phyloP scores from a whole-genome alignment of 1,139 yeast species.

The Lodderomyces orthopsilosis region DNA sequence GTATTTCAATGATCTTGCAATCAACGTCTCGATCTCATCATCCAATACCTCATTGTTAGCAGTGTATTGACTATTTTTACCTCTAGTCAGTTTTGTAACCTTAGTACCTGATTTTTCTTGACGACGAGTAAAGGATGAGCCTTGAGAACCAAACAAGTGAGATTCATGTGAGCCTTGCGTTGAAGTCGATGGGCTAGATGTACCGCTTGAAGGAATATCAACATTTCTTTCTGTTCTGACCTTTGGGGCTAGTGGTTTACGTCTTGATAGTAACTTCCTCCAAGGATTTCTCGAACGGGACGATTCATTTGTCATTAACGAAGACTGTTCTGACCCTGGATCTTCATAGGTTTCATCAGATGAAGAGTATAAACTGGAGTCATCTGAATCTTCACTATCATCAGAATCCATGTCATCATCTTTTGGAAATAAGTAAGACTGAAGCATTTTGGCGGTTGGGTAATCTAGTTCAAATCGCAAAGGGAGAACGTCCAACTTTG shows the following conservation, averaged over 20 bases:
- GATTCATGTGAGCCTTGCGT: not conserved
- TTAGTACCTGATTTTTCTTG: not conserved
- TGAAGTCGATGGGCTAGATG: not conserved
- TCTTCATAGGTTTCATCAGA: slow-evolving; percentile 1
- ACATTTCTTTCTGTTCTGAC: not conserved
- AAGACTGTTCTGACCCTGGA: slow-evolving; percentile 2
- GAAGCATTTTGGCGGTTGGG: slow-evolving; percentile 57
- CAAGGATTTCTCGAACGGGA: slow-evolving; percentile 4
- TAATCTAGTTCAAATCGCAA: slow-evolving; percentile 72
- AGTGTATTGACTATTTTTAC: not conserved
- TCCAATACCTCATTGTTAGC: slow-evolving; percentile 2
- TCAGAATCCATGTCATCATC: slow-evolving; percentile 18
- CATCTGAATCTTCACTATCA: slow-evolving; percentile 7
- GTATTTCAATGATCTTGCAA: slow-evolving; percentile 58
- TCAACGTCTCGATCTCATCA: slow-evolving; percentile 21
- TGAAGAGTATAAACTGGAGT: not conserved
- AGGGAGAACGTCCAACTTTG: slow-evolving; percentile 60
- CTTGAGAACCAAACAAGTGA: not conserved
- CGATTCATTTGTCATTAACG: slow-evolving; percentile 2
- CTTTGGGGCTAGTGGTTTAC: not conserved
- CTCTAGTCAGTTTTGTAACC: not conserved
- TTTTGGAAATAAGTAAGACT: slow-evolving; percentile 65
- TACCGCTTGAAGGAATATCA: not conserved
- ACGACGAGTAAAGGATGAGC: not conserved
- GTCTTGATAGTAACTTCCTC: not conserved